These are phyloP conservation scores for Fragilariopsis cylindrus DNA, from an alignment of 108 stramenopile genomes.

Conservation along the genomic window DNA sequence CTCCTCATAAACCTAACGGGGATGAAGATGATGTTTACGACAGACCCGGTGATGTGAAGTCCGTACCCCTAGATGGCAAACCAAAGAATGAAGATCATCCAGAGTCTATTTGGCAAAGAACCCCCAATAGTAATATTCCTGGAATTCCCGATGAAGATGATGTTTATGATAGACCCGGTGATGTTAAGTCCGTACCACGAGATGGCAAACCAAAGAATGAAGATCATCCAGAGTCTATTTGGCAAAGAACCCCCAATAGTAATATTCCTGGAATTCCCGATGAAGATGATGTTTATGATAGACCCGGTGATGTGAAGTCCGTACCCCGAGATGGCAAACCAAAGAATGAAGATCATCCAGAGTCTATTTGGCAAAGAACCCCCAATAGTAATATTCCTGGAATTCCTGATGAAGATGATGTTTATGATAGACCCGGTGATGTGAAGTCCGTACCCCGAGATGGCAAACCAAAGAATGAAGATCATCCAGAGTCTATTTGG, in stretches of 20 bases:
- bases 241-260: constrained; percentile 4
- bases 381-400: background rate
- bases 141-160: constrained; percentile 25
- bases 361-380: constrained; percentile 8
- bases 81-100: constrained; percentile 22
- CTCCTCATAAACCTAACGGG: background rate
- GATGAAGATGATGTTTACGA: constrained; percentile 10
- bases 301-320: constrained; percentile 26
- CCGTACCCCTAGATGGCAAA: background rate
- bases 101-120: constrained; percentile 21
- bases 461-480: constrained; percentile 27
- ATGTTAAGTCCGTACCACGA: constrained; percentile 5
- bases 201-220: constrained; percentile 22
- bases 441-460: constrained; percentile 32
- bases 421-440: constrained; percentile 31
- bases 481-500: constrained; percentile 31
- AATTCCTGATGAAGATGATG: constrained; percentile 24
- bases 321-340: constrained; percentile 32
- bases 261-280: constrained; percentile 11
- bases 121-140: constrained; percentile 13
- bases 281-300: constrained; percentile 16
- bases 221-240: constrained; percentile 17
- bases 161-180: constrained; percentile 19
- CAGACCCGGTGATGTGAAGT: background rate
- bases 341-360: background rate